Evolutionary conservation across 1,139 yeast genomes (phyloP), one percentile per base, ranked within the genome.

Genomic region (Kurtzmaniella quercitrusa): DNA sequence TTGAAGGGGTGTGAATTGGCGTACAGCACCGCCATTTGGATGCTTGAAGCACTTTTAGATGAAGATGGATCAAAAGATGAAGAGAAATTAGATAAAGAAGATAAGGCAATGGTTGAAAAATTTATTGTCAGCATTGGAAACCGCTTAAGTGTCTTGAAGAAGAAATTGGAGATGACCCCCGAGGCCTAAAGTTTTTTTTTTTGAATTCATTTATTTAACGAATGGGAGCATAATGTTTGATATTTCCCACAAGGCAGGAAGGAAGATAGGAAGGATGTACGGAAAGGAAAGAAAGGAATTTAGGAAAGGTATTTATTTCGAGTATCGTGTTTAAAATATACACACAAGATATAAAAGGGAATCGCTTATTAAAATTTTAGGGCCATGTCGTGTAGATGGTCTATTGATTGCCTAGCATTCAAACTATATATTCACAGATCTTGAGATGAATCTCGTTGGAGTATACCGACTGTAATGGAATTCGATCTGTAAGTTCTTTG

Each of bases 21-120:
- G 3, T 93, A 93, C 59, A 88, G 95, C 7, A 87, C 96, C 0
- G 85, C 96, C 0, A 78, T 91, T 45, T 91, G 97, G 97, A 88
- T 93, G 96, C 67, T 93, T 54, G 95, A 88, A 57, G 88, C 96
- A 1, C 67, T 91, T 36, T 64, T 89, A 40, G 89, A 84, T 48
- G 79, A 74, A 42, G 82, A 78, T 21, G 38, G 47, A 11, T 40
- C 54, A 9, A 61, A 64, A 18, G 62, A 61, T 18, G 61, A 60
- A 14, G 66, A 65, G 39, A 67, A 63, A 43, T 66, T 89, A 47
- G 94, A 86, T 55, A 73, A 66, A 8, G 88, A 84, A 39, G 96
- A 91, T 58, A 70, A 70, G 43, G 76, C 74, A 33, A 83, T 86
- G 66, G 88, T 91, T 44, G 88, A 84, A 55, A 83, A 82, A 60